phyloP scores from a whole-genome alignment of 345 rosid genomes.

The Syzygium oleosum region DNA sequence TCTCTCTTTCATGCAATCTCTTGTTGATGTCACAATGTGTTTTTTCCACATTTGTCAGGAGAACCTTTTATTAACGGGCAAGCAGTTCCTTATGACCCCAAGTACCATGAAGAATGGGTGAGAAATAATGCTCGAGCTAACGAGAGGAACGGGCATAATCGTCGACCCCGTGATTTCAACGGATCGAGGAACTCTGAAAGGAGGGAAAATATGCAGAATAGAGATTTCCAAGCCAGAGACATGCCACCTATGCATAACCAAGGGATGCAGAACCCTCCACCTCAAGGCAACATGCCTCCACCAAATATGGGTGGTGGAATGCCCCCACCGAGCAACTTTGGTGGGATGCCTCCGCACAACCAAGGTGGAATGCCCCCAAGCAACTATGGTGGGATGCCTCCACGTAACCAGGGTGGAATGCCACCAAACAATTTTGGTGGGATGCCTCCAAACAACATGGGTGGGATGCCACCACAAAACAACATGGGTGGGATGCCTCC shows the following conservation, averaged over 20 bases:
- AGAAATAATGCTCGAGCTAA: constrained; percentile 86
- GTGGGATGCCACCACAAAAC: constrained; percentile 1
- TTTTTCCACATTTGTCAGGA: constrained; percentile 27
- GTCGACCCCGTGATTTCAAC: constrained; percentile 65
- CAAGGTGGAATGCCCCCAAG: constrained; percentile 16
- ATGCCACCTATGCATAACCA: background rate
- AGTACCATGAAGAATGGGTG: constrained; percentile 97
- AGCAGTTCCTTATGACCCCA: constrained; percentile 95
- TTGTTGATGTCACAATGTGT: background rate
- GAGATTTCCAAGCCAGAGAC: background rate
- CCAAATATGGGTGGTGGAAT: background rate
- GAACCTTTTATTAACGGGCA: constrained; percentile 92
- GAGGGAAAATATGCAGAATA: constrained; percentile 46
- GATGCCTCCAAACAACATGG: background rate
- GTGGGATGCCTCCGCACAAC: constrained; percentile 3
- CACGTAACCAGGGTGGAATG: background rate
- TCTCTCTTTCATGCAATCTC: background rate
- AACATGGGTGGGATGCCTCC: constrained; percentile 1
- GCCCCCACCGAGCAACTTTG: background rate
- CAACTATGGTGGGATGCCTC: background rate
- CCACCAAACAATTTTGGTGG: background rate
- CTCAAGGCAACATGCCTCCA: background rate
- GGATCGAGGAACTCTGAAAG: constrained; percentile 85
- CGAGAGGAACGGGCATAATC: constrained; percentile 84
- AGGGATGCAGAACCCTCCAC: constrained; percentile 4